phyloP scores from a whole-genome alignment of 495 filamentous ascomycete species.

The Bacidia gigantensis region DNA sequence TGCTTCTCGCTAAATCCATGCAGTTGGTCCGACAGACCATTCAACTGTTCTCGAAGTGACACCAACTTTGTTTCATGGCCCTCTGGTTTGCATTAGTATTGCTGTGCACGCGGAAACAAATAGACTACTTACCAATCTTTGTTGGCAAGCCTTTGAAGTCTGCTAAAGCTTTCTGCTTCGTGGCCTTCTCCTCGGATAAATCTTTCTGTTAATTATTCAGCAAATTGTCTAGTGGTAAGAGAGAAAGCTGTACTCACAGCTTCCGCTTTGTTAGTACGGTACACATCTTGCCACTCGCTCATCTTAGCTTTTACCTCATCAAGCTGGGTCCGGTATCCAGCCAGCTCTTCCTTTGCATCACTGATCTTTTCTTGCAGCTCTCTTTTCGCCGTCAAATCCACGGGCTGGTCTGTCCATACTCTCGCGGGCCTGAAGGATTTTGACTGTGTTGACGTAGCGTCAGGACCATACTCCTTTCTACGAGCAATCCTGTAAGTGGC shows the following conservation, averaged over 20 bases:
- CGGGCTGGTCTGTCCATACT: constrained; percentile 65
- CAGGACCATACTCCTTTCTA: constrained; percentile 60
- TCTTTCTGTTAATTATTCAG: constrained; percentile 24
- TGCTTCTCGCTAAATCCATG: constrained; percentile 33
- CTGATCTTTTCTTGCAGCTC: constrained; percentile 32
- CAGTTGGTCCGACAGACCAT: constrained; percentile 29
- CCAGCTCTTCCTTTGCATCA: constrained; percentile 30
- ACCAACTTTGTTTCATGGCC: constrained; percentile 36
- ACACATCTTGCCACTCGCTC: constrained; percentile 7
- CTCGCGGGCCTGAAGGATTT: constrained; percentile 38
- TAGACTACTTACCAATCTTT: constrained; percentile 44
- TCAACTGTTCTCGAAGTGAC: constrained; percentile 28
- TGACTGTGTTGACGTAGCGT: constrained; percentile 50
- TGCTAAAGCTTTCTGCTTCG: constrained; percentile 44
- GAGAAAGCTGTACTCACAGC: constrained; percentile 22
- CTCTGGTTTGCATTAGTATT: constrained; percentile 25
- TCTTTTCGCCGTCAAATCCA: constrained; percentile 47
- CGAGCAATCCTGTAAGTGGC: constrained; percentile 43
- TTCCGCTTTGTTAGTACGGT: constrained; percentile 21
- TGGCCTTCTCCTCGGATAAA: constrained; percentile 38
- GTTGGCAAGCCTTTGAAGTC: constrained; percentile 54
- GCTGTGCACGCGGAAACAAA: not conserved
- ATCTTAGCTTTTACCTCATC: constrained; percentile 16
- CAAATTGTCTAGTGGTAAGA: constrained; percentile 3
- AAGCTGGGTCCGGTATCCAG: constrained; percentile 24